A percentile compares a stretch with the other conserved stretches of the same genome.
phyloP scores from a whole-genome alignment of 768 basidiomycete genomes.

The Pleurotus citrinopileatus region DNA sequence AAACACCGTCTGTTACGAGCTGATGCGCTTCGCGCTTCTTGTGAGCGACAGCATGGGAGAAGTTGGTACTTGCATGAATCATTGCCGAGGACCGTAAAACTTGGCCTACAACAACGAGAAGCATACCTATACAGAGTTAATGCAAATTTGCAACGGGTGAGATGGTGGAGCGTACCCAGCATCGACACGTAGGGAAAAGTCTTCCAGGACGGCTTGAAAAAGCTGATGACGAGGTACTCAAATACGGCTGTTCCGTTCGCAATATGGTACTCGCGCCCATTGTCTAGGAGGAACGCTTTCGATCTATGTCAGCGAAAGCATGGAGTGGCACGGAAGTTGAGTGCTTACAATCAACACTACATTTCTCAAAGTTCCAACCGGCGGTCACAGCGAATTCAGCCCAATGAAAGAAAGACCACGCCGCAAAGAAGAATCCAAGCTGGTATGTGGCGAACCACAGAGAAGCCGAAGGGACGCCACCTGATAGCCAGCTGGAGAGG shows the following conservation, averaged over 20 bases:
- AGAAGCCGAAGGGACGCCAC: constrained; percentile 42
- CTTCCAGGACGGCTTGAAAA: constrained; percentile 67
- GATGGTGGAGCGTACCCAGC: constrained; percentile 43
- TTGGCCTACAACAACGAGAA: constrained; percentile 70
- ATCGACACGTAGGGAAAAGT: constrained; percentile 51
- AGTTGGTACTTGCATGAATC: constrained; percentile 92
- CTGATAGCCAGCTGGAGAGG: constrained; percentile 41
- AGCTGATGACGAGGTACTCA: constrained; percentile 76
- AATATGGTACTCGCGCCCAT: constrained; percentile 80
- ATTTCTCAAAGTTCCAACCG: constrained; percentile 91
- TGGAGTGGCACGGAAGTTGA: not conserved
- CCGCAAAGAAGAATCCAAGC: constrained; percentile 78
- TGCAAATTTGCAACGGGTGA: not conserved
- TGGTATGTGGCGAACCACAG: constrained; percentile 71
- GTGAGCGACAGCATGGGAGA: constrained; percentile 85
- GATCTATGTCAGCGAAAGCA: not conserved
- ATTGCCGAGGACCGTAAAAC: constrained; percentile 84
- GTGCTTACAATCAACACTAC: constrained; percentile 86
- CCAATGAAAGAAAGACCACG: constrained; percentile 90
- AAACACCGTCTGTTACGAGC: constrained; percentile 88
- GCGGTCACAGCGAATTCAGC: constrained; percentile 94
- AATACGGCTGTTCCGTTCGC: constrained; percentile 75
- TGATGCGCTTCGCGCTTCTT: constrained; percentile 69
- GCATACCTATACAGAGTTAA: constrained; percentile 47
- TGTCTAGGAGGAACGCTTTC: constrained; percentile 90